Evolutionary conservation across 345 rosid genomes (phyloP).

Genomic region (Linum trigynum): DNA sequence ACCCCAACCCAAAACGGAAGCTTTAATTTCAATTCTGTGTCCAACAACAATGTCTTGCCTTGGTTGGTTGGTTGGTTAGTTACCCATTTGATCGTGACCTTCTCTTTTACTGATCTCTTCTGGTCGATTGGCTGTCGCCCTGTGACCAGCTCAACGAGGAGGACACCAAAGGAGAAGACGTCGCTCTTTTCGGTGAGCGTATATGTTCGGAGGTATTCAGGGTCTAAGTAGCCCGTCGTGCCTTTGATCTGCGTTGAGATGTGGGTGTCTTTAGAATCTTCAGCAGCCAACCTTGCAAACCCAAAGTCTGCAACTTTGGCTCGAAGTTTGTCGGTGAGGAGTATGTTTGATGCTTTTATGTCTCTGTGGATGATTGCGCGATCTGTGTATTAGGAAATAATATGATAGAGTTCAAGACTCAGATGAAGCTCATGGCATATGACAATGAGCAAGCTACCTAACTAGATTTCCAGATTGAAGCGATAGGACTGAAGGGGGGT

Average conservation of each 20-base stretch:
- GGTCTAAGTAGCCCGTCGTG: constrained; percentile 69
- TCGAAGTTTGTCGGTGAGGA: constrained; percentile 66
- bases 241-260: constrained; percentile 82
- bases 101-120: constrained; percentile 37
- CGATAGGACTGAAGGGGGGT: background rate
- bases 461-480: too few relatives aligned
- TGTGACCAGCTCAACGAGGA: constrained; percentile 62
- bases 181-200: constrained; percentile 78
- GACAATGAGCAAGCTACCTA: background rate
- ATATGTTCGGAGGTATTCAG: constrained; percentile 70
- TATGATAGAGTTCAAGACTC: constrained; percentile 11
- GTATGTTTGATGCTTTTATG: constrained; percentile 70
- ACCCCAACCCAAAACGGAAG: background rate
- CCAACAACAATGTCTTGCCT: too few relatives aligned
- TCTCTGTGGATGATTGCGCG: constrained; percentile 87
- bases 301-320: constrained; percentile 96
- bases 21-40: background rate
- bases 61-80: too few relatives aligned
- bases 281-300: constrained; percentile 55
- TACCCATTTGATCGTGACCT: constrained; percentile 66
- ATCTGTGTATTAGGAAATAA: constrained; percentile 38
- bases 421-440: background rate
- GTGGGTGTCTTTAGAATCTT: constrained; percentile 52
- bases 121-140: constrained; percentile 71
- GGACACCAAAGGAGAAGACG: constrained; percentile 77